phyloP scores from a whole-genome alignment of 768 basidiomycete species.

The Rhizopogon roseolus region DNA sequence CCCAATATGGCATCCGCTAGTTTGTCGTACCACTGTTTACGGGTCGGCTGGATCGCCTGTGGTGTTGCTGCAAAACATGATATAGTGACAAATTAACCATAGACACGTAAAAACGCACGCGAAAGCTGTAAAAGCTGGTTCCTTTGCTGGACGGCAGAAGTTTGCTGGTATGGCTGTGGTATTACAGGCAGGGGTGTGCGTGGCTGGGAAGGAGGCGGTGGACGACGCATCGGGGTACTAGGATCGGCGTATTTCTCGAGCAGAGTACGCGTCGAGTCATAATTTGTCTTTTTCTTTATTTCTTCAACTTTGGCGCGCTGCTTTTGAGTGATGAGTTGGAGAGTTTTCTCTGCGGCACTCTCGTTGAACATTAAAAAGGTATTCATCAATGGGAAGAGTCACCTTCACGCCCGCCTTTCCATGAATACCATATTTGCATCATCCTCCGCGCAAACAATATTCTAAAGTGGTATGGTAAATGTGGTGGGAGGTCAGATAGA shows the following conservation, averaged over 20 bases:
- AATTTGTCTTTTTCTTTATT: constrained; percentile 97
- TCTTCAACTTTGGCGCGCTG: constrained; percentile 88
- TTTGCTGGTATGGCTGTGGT: constrained; percentile 13
- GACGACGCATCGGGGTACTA: constrained; percentile 38
- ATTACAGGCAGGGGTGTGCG: constrained; percentile 26
- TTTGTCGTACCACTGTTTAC: constrained; percentile 83
- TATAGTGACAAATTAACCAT: constrained; percentile 1
- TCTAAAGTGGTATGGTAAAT: constrained; percentile 27
- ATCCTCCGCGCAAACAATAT: constrained; percentile 76
- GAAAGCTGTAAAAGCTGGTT: constrained; percentile 32
- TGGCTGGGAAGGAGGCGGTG: constrained; percentile 26
- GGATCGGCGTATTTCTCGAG: constrained; percentile 85
- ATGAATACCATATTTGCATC: constrained; percentile 79
- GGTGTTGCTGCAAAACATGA: constrained; percentile 28
- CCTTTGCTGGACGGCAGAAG: constrained; percentile 17
- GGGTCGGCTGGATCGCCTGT: constrained; percentile 42
- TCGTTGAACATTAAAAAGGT: not conserved
- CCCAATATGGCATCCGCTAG: constrained; percentile 84
- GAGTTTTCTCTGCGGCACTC: constrained; percentile 59
- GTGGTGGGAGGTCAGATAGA: not conserved
- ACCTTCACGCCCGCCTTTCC: constrained; percentile 82
- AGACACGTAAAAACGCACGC: constrained; percentile 25
- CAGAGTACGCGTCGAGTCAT: constrained; percentile 85
- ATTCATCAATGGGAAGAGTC: not conserved
- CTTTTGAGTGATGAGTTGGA: constrained; percentile 67